Conservation (phyloP, 495 filamentous ascomycete genomes). For the Trichoderma orchidacearum region DNA sequence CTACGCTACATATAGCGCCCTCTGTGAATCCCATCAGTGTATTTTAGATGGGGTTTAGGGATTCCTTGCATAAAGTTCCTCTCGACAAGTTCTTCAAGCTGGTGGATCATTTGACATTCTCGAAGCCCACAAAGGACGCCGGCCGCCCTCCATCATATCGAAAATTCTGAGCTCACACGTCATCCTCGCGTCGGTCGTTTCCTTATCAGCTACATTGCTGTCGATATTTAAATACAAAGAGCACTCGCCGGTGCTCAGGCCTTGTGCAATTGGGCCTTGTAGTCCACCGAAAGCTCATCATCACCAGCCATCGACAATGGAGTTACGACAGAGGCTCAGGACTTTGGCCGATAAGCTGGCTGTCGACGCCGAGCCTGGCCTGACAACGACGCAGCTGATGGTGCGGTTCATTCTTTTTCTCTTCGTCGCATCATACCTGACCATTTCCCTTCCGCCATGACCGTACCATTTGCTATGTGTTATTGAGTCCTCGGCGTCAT, state of each 20-base stretch:
- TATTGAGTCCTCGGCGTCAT: background rate
- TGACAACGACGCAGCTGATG: conserved; percentile 76
- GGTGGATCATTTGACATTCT: background rate
- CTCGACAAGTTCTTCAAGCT: too few relatives aligned
- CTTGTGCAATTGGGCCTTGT: background rate
- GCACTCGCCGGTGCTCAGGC: background rate
- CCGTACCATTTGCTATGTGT: background rate
- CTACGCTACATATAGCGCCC: too few relatives aligned
- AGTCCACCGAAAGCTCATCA: background rate
- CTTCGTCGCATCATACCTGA: background rate
- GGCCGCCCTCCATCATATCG: background rate
- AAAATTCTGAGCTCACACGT: background rate
- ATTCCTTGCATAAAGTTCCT: too few relatives aligned
- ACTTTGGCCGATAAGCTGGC: conserved; percentile 42
- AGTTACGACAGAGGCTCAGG: background rate
- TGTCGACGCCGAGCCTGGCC: conserved; percentile 60
- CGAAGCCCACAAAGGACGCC: background rate
- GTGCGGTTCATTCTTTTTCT: conserved; percentile 15
- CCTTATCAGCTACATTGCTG: background rate
- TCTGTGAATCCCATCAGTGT: too few relatives aligned
- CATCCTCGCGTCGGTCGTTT: background rate
- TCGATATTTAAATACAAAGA: background rate
- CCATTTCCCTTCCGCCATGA: background rate
- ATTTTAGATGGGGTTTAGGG: too few relatives aligned
- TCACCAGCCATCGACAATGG: background rate